Percentiles rank a stretch among this genome's conserved stretches.
Conservation (phyloP, 305 asterid genomes). For the Plantago coronopus region DNA sequence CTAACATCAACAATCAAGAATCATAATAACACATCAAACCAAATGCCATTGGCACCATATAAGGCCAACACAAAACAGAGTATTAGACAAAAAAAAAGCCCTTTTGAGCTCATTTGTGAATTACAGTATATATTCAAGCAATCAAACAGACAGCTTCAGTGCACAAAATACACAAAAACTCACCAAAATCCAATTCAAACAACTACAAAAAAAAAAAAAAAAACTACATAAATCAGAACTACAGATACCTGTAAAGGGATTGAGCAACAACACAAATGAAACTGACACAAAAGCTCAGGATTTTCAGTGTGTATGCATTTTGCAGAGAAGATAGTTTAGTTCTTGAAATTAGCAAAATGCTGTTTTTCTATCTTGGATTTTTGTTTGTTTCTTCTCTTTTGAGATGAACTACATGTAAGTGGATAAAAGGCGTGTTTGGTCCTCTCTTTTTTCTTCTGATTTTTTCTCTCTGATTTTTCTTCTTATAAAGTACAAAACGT, state of each 20-base stretch:
- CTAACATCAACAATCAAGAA: no score
- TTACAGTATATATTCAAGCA: neutral
- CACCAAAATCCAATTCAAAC: neutral
- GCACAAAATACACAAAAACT: neutral
- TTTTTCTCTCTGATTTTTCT: neutral
- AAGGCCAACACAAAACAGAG: neutral
- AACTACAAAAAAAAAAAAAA: no score
- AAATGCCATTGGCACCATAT: neutral
- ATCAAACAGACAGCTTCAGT: neutral
- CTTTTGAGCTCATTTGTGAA: neutral
- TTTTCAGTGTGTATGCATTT: neutral
- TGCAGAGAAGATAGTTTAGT: neutral
- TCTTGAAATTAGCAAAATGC: neutral
- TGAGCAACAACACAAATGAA: neutral
- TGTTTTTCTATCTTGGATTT: neutral
- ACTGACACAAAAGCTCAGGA: neutral
- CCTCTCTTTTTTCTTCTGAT: neutral
- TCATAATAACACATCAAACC: neutral
- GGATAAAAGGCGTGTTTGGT: conserved; percentile 8
- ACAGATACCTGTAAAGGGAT: no score
- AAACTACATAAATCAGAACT: neutral
- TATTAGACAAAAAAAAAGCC: neutral
- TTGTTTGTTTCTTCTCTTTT: neutral
- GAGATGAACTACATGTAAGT: neutral
- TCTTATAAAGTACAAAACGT: conserved; percentile 8